Evolutionary conservation across 2,329 filamentous ascomycete species (phyloP), one percentile per base, ranked within the genome.

Genomic region (Fusarium newnesense): DNA sequence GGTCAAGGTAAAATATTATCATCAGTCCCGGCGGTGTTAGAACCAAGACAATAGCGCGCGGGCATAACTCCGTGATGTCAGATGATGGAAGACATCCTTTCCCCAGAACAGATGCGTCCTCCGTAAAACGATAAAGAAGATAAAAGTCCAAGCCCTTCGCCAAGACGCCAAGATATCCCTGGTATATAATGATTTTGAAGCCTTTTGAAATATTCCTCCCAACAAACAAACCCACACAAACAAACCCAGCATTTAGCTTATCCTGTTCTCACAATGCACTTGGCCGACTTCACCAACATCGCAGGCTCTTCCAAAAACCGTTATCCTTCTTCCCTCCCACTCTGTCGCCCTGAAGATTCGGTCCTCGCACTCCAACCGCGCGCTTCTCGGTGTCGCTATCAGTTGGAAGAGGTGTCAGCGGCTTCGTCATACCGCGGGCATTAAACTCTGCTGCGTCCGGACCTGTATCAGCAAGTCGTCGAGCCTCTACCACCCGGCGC

Each of bases 401-500:
- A 9, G 76, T 77, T 3, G 86, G 86, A 59, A 90, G 79, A 32
- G 89, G 89, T 24, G 86, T 88, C 57, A 90, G 78, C 30, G 89
- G 88, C 81, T 88, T 89, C 26, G 89, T 90, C 81, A 88, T 86
- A 69, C 88, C 88, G 53, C 86, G 82, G 34, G 86, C 85, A 73
- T 86, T 86, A 79, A 84, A 82, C 50, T 79, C 82, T 62, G 81
- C 82, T 64, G 84, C 84, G 54, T 79, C 73, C 60, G 83, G 74
- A 67, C 85, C 87, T 78, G 83, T 81, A 75, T 86, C 86, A 8
- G 87, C 87, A 49, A 86, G 80, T 19, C 83, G 81, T 26, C 89
- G 81, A n/a, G 84, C 84, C 84, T 91, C 89, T 52, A 89, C 85
- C 57, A 92, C 90, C 58, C 90, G 85, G 32, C 89, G 85, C 47